These are phyloP conservation scores for Fusarium robinianum DNA, from an alignment of 2,329 filamentous ascomycete genomes.

Conservation along the genomic window DNA sequence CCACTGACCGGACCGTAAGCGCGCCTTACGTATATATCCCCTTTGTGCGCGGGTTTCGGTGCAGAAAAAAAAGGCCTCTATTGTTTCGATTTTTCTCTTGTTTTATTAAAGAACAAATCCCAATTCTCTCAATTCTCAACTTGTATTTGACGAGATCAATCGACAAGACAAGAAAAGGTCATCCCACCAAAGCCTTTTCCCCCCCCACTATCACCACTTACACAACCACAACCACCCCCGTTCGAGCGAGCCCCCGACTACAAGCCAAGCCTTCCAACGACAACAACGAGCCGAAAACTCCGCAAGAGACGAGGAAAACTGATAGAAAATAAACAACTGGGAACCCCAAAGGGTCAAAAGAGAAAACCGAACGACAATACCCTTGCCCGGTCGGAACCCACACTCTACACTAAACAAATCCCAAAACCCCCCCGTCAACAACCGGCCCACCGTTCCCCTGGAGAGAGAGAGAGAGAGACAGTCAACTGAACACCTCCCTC, in stretches of 20 bases:
- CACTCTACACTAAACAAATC: constrained; percentile 10
- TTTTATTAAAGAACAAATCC: constrained; percentile 17
- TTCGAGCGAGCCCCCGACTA: too few relatives aligned
- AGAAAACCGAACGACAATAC: constrained; percentile 21
- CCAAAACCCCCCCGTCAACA: constrained; percentile 16
- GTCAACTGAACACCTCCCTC: neutral
- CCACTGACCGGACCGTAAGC: constrained; percentile 8
- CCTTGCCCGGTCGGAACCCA: constrained; percentile 18
- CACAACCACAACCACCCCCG: constrained; percentile 17
- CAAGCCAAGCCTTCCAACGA: too few relatives aligned
- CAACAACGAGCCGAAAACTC: constrained; percentile 12
- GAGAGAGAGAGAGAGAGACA: too few relatives aligned
- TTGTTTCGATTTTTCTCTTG: constrained; percentile 23
- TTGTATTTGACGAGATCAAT: too few relatives aligned
- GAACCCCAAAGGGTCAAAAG: constrained; percentile 18
- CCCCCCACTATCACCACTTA: constrained; percentile 27
- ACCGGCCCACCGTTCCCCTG: constrained; percentile 15
- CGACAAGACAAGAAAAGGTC: too few relatives aligned
- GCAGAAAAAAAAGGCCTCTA: constrained; percentile 14
- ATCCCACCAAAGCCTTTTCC: too few relatives aligned
- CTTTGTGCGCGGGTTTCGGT: constrained; percentile 31
- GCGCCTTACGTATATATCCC: constrained; percentile 36
- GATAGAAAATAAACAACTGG: neutral
- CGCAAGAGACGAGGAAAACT: neutral
- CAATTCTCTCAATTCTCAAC: neutral